Conservation (phyloP, 345 rosid genomes). For the Nephelium lappaceum region DNA sequence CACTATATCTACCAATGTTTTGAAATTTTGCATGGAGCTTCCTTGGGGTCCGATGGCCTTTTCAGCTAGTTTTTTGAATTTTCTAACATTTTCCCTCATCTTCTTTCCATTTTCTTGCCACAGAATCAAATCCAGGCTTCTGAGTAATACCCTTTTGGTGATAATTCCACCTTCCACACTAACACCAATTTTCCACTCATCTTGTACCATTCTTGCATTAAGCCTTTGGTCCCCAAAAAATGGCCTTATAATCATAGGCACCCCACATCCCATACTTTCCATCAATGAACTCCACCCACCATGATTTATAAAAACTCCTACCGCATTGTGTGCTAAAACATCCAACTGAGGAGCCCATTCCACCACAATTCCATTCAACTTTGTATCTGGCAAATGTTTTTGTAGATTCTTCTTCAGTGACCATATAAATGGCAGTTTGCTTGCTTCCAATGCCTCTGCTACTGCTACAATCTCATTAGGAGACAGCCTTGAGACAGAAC, state of each 20-base stretch:
- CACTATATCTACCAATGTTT: not conserved
- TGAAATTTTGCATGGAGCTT: slow-evolving; percentile 27
- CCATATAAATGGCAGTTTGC: slow-evolving; percentile 39
- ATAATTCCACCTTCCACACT: slow-evolving; percentile 22
- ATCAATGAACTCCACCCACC: slow-evolving; percentile 45
- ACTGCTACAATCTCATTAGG: slow-evolving; percentile 34
- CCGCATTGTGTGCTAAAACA: slow-evolving; percentile 26
- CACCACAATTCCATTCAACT: slow-evolving; percentile 32
- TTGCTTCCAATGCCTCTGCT: slow-evolving; percentile 42
- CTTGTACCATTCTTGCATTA: slow-evolving; percentile 37
- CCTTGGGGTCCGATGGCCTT: slow-evolving; percentile 26
- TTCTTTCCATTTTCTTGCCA: slow-evolving; percentile 21
- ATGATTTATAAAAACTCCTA: slow-evolving; percentile 41
- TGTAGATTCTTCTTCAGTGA: slow-evolving; percentile 31
- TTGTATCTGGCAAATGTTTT: slow-evolving; percentile 35
- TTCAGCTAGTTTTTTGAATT: slow-evolving; percentile 14
- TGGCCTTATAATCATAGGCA: slow-evolving; percentile 45
- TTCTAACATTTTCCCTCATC: slow-evolving; percentile 25
- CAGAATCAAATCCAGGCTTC: slow-evolving; percentile 15
- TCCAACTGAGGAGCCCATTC: slow-evolving; percentile 45
- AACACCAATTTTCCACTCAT: slow-evolving; percentile 34
- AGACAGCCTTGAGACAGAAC: slow-evolving; percentile 37
- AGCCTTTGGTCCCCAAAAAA: slow-evolving; percentile 45
- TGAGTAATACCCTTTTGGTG: slow-evolving; percentile 20
- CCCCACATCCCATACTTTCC: slow-evolving; percentile 41